These are phyloP conservation scores for Botrytis fragariae DNA, from an alignment of 2,329 filamentous ascomycete species.

Conservation along the genomic window DNA sequence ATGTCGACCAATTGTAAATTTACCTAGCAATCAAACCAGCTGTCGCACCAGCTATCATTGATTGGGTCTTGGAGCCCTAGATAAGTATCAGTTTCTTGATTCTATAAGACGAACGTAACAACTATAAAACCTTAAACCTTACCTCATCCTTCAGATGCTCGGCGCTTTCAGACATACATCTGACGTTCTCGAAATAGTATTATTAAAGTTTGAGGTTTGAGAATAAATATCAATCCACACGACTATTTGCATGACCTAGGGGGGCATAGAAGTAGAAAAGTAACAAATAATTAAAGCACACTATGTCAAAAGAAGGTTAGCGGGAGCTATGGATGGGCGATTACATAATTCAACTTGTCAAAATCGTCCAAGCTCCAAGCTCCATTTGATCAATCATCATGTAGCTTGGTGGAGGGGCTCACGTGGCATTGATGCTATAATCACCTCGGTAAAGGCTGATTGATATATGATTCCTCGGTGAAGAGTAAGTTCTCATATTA, in stretches of 20 bases:
- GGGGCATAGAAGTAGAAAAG: background rate
- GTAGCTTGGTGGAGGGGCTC: background rate
- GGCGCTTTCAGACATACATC: constrained; percentile 27
- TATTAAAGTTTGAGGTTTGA: constrained; percentile 11
- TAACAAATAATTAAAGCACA: background rate
- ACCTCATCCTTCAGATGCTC: constrained; percentile 41
- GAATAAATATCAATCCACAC: background rate
- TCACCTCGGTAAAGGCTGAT: background rate
- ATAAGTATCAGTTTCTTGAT: constrained; percentile 8
- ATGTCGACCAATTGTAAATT: constrained; percentile 1
- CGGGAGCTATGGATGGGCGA: no score
- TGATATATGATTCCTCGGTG: background rate
- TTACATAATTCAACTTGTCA: background rate
- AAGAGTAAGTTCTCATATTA: background rate
- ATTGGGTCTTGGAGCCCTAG: constrained; percentile 64
- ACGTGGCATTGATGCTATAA: background rate
- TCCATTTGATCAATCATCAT: background rate
- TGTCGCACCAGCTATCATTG: constrained; percentile 62
- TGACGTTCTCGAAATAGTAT: constrained; percentile 15
- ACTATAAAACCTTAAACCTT: constrained; percentile 16
- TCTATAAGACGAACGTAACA: background rate
- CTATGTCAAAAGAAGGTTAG: background rate
- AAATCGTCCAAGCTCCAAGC: background rate
- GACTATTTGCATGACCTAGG: background rate
- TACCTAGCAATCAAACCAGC: constrained; percentile 87